Evolutionary conservation across 441 rosid genomes (phyloP).

Genomic region (Euphorbia schlechtendalii): DNA sequence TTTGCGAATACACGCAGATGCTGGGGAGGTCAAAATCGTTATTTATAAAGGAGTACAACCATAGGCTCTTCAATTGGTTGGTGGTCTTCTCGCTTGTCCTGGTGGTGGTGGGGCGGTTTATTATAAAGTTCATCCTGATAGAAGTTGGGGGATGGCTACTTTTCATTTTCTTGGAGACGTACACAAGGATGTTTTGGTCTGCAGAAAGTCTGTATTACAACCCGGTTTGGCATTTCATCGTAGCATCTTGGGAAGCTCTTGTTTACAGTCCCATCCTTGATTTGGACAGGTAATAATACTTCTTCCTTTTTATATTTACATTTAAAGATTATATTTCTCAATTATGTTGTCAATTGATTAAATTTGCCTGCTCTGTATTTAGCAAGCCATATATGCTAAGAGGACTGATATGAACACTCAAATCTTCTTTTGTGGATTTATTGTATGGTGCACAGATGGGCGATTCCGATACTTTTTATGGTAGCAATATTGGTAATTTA

Average conservation of each 20-base stretch:
- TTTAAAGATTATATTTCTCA: background rate
- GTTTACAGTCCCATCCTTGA: slow-evolving; percentile 95
- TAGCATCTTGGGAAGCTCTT: slow-evolving; percentile 81
- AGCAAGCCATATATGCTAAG: background rate
- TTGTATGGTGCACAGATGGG: slow-evolving; percentile 61
- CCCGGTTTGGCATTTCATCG: slow-evolving; percentile 89
- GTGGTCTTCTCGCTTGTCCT: slow-evolving; percentile 89
- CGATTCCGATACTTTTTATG: slow-evolving; percentile 56
- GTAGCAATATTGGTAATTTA: slow-evolving; percentile 49
- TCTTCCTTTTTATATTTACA: background rate
- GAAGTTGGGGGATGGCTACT: slow-evolving; percentile 97
- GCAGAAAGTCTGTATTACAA: slow-evolving; percentile 94
- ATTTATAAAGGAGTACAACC: slow-evolving; percentile 95
- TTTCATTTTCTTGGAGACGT: slow-evolving; percentile 94
- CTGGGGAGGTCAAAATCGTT: slow-evolving; percentile 66
- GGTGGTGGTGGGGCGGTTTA: slow-evolving; percentile 91
- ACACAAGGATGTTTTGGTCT: slow-evolving; percentile 96
- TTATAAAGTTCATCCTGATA: slow-evolving; percentile 76
- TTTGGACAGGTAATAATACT: slow-evolving; percentile 72
- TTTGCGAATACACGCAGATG: slow-evolving; percentile 54
- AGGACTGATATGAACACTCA: background rate
- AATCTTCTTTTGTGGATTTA: background rate
- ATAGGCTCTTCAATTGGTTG: slow-evolving; percentile 94
- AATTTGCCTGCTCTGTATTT: background rate
- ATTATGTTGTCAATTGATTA: no score